Evolutionary conservation across 192 early-diverging fungal genomes (phyloP).

Genomic region (Mortierella alpina): DNA sequence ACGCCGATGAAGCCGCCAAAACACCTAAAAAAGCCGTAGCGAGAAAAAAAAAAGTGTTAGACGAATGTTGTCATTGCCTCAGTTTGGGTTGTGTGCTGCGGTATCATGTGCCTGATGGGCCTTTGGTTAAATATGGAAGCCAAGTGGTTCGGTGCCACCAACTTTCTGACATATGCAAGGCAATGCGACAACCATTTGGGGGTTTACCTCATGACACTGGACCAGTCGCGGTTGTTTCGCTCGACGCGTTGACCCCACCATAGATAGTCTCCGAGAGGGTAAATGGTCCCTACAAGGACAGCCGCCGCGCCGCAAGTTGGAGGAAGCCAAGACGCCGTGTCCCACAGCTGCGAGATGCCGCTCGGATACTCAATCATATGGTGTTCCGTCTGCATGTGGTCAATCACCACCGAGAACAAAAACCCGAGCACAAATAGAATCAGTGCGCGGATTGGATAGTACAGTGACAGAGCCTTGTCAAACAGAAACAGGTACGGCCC

Average conservation of each 20-base stretch:
- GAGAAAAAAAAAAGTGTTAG: background rate
- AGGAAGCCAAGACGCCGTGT: slow-evolving; percentile 71
- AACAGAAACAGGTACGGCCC: slow-evolving; percentile 32
- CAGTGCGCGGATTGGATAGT: slow-evolving; percentile 60
- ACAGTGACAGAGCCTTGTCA: slow-evolving; percentile 27
- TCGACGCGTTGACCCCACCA: slow-evolving; percentile 60
- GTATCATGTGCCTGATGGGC: slow-evolving; percentile 4
- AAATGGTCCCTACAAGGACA: slow-evolving; percentile 66
- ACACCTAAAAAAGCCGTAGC: slow-evolving; percentile 28
- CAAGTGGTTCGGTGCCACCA: background rate
- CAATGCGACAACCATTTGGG: background rate
- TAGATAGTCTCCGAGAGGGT: slow-evolving; percentile 60
- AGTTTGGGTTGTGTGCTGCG: background rate
- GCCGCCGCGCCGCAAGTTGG: slow-evolving; percentile 69
- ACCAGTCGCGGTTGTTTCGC: slow-evolving; percentile 62
- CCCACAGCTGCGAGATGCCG: slow-evolving; percentile 57
- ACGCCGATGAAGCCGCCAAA: slow-evolving; percentile 67
- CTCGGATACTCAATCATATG: slow-evolving; percentile 63
- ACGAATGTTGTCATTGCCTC: background rate
- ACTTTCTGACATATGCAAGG: background rate
- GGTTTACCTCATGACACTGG: slow-evolving; percentile 66
- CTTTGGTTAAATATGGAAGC: no score
- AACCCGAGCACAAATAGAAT: slow-evolving; percentile 71
- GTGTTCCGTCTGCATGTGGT: slow-evolving; percentile 70
- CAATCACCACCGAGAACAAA: slow-evolving; percentile 69